Evolutionary conservation across 768 basidiomycete species (phyloP).

Genomic region (Kwoniella europaea): DNA sequence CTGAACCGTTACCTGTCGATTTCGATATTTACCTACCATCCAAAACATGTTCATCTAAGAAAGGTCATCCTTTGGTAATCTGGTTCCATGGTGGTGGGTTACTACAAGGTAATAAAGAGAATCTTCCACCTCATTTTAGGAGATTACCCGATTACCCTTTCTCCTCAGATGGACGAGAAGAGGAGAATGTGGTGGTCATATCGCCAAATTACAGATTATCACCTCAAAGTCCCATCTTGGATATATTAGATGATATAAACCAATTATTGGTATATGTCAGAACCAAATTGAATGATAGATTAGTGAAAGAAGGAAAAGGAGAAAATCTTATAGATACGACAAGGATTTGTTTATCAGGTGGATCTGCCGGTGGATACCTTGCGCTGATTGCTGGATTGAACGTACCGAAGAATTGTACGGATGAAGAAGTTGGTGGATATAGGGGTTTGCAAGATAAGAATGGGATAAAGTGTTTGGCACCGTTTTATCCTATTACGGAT

Average conservation of each 20-base stretch:
- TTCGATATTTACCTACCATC: constrained; percentile 54
- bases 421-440: constrained; percentile 50
- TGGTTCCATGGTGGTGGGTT: constrained; percentile 57
- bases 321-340: constrained; percentile 37
- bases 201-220: constrained; percentile 58
- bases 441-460: constrained; percentile 27
- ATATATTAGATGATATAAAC: constrained; percentile 54
- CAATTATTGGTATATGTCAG: constrained; percentile 37
- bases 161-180: constrained; percentile 1
- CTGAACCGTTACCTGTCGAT: constrained; percentile 46
- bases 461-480: constrained; percentile 50
- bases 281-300: constrained; percentile 39
- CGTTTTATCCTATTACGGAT: constrained; percentile 54
- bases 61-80: constrained; percentile 47
- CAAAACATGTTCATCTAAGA: constrained; percentile 1
- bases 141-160: constrained; percentile 31
- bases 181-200: constrained; percentile 46
- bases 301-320: constrained; percentile 32
- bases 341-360: constrained; percentile 49
- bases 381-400: constrained; percentile 48
- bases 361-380: constrained; percentile 52
- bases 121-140: constrained; percentile 55
- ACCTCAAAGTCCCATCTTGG: constrained; percentile 56
- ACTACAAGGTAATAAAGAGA: constrained; percentile 55
- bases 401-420: constrained; percentile 29